Conservation (phyloP, 495 filamentous ascomycete genomes). For the Jackrogersella multiformis region DNA sequence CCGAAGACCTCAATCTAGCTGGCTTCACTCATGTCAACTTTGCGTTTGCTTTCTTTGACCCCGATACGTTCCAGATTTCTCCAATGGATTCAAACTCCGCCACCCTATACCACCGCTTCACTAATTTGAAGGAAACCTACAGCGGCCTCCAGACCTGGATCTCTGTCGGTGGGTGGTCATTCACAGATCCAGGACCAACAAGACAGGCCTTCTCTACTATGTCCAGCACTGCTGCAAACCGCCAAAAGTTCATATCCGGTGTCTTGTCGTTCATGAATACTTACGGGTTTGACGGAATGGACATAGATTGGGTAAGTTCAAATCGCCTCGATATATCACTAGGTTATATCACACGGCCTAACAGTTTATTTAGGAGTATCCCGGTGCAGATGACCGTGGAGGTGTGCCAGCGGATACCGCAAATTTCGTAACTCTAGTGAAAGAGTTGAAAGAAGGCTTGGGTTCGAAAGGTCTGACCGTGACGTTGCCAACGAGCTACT, state of each 20-base stretch:
- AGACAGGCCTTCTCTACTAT: conserved; percentile 25
- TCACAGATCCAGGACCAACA: conserved; percentile 50
- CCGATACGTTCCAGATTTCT: conserved; percentile 18
- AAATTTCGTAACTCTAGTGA: conserved; percentile 56
- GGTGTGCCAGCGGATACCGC: conserved; percentile 50
- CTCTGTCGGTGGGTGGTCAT: conserved; percentile 56
- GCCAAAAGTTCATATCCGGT: conserved; percentile 56
- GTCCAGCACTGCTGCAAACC: conserved; percentile 40
- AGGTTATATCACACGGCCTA: background rate
- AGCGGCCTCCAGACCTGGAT: conserved; percentile 48
- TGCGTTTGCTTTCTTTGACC: conserved; percentile 42
- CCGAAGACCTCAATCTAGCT: background rate
- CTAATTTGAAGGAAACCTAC: background rate
- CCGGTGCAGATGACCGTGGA: conserved; percentile 50
- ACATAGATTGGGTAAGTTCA: conserved; percentile 61
- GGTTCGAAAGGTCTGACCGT: conserved; percentile 38
- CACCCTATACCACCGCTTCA: background rate
- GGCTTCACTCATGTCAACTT: conserved; percentile 44
- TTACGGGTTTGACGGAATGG: conserved; percentile 65
- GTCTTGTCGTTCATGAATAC: conserved; percentile 53
- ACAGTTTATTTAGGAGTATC: conserved; percentile 52
- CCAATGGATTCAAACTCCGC: background rate
- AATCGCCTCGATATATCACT: background rate
- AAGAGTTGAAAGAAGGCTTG: conserved; percentile 48
- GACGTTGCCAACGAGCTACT: conserved; percentile 59